Percentiles rank a stretch among this genome's conserved stretches.
phyloP scores from a whole-genome alignment of 192 early-diverging fungal species.

The Mortierella alpina region DNA sequence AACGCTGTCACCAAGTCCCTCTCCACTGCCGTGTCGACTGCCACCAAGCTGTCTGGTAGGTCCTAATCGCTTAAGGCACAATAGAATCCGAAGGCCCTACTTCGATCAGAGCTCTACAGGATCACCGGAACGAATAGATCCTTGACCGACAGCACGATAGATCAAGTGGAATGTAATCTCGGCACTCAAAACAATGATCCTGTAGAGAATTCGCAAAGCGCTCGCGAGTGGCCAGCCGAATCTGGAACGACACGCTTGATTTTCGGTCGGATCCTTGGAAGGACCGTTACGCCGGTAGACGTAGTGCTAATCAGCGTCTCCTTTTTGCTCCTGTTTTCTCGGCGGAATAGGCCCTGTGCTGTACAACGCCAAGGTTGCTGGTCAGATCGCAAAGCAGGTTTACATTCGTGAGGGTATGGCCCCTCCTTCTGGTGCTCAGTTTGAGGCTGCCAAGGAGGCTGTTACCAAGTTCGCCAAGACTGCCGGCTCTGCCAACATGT shows the following conservation, averaged over 20 bases:
- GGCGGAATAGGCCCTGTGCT: slow-evolving; percentile 36
- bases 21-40: slow-evolving; percentile 28
- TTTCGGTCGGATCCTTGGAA: too few species aligned
- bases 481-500: slow-evolving; percentile 40
- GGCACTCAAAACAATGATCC: too few species aligned
- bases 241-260: too few species aligned
- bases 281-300: too few species aligned
- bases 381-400: slow-evolving; percentile 72
- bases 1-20: slow-evolving; percentile 48
- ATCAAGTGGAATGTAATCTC: too few species aligned
- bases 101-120: neutral
- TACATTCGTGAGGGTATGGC: slow-evolving; percentile 71
- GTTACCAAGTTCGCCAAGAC: slow-evolving; percentile 55
- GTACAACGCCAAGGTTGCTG: slow-evolving; percentile 68
- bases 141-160: too few species aligned
- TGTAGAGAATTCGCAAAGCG: too few species aligned
- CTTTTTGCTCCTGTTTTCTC: neutral
- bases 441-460: slow-evolving; percentile 59
- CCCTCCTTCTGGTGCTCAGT: slow-evolving; percentile 62
- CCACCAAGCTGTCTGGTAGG: slow-evolving; percentile 49
- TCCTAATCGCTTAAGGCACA: neutral
- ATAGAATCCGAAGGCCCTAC: slow-evolving; percentile 1
- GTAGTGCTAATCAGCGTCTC: neutral
- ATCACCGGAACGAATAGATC: neutral
- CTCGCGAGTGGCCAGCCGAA: too few species aligned